Conservation (phyloP, 139 green algal genomes). For the Tetraselmis striata region DNA sequence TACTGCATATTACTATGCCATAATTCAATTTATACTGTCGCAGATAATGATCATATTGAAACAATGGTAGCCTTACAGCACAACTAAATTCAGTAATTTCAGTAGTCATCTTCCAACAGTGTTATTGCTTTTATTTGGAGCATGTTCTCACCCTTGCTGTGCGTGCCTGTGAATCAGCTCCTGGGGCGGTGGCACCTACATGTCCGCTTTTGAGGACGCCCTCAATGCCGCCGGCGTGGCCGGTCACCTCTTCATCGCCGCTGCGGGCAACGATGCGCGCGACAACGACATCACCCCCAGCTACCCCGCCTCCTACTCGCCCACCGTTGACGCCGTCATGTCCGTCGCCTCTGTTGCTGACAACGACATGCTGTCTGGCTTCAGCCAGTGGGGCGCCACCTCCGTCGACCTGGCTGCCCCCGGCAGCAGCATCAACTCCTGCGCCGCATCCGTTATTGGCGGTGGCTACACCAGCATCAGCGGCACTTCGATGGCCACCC, state of each 20-base stretch:
- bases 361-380: neutral
- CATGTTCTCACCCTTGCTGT: neutral
- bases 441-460: neutral
- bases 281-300: conserved; percentile 5
- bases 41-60: neutral
- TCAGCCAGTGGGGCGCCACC: neutral
- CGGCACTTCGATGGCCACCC: conserved; percentile 2
- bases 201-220: neutral
- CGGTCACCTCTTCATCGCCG: neutral
- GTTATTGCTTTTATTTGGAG: too few relatives aligned
- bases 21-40: neutral
- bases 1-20: neutral
- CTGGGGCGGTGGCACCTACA: conserved; percentile 5
- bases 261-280: neutral
- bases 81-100: too few relatives aligned
- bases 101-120: too few relatives aligned
- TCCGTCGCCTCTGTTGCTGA: neutral
- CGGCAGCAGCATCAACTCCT: conserved; percentile 6
- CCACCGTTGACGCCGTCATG: neutral
- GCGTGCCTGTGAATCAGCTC: neutral
- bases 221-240: neutral
- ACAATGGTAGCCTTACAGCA: neutral
- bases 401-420: neutral
- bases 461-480: neutral
- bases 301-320: conserved; percentile 8